These are phyloP conservation scores for Magnolia kwangsiensis DNA, from an alignment of 164 flowering plant genomes.

Conservation along the genomic window DNA sequence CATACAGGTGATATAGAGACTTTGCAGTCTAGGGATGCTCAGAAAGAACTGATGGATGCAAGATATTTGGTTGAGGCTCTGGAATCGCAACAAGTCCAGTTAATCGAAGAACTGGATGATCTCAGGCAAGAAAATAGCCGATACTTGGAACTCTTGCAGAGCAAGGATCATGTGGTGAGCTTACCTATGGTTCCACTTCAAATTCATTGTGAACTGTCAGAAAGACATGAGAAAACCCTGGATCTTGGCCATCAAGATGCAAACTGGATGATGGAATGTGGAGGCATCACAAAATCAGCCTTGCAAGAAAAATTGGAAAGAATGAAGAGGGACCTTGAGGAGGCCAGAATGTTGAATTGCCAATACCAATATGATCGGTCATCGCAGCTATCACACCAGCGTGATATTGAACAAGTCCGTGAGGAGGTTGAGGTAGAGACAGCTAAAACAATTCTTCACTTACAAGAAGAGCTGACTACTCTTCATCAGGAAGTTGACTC, in stretches of 20 bases:
- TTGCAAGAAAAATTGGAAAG: constrained; percentile 40
- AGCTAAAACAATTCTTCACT: constrained; percentile 49
- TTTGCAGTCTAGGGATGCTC: constrained; percentile 19
- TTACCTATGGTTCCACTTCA: constrained; percentile 14
- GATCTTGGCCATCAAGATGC: constrained; percentile 15
- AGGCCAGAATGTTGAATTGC: constrained; percentile 35
- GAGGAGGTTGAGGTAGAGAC: constrained; percentile 71
- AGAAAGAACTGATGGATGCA: constrained; percentile 49
- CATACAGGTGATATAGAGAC: constrained; percentile 12
- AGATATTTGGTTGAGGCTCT: constrained; percentile 37
- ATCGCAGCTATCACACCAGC: constrained; percentile 31
- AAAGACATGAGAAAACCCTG: background rate
- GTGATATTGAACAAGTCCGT: constrained; percentile 42
- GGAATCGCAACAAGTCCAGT: constrained; percentile 38
- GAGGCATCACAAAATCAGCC: constrained; percentile 11
- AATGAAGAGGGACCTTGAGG: constrained; percentile 44
- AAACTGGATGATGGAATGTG: constrained; percentile 12
- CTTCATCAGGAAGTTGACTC: constrained; percentile 40
- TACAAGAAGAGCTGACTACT: constrained; percentile 63
- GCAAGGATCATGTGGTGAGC: constrained; percentile 15
- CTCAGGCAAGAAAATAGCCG: constrained; percentile 35
- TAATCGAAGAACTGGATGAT: constrained; percentile 36
- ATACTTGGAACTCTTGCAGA: constrained; percentile 24
- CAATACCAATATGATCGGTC: constrained; percentile 41
- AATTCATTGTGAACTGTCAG: constrained; percentile 7